Conservation (phyloP, 2,329 filamentous ascomycete species). For the Rhinocladiella similis region DNA sequence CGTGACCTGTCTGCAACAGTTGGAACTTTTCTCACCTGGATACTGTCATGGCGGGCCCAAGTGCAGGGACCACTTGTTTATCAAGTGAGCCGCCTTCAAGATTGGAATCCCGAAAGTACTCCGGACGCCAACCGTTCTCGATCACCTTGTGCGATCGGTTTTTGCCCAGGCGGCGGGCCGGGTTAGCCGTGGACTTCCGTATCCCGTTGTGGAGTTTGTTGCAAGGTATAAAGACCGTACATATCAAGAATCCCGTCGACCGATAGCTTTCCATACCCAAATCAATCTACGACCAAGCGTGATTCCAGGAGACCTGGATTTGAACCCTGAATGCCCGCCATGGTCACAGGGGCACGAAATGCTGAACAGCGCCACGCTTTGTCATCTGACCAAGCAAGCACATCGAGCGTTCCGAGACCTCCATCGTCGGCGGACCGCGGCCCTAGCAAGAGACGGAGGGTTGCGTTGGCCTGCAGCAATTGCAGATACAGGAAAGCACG, state of each 20-base stretch:
- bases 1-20: no score
- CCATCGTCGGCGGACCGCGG: not conserved
- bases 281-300: not conserved
- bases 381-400: not conserved
- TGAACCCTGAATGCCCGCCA: not conserved
- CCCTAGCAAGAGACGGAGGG: slow-evolving; percentile 13
- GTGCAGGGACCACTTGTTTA: no score
- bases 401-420: not conserved
- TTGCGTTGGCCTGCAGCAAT: slow-evolving; percentile 10
- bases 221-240: no score
- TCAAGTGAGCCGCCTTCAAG: no score
- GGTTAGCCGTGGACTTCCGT: not conserved
- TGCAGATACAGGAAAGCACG: slow-evolving; percentile 14
- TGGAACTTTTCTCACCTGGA: no score
- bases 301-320: not conserved
- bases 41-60: no score
- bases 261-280: not conserved
- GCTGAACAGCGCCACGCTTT: not conserved
- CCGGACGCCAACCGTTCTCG: not conserved
- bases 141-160: not conserved
- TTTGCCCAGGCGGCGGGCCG: not conserved
- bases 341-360: not conserved
- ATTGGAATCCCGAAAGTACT: not conserved
- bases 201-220: no score
- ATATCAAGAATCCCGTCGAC: no score